Evolutionary conservation across 305 asterid species (phyloP).

Genomic region (Rubia peregrina): DNA sequence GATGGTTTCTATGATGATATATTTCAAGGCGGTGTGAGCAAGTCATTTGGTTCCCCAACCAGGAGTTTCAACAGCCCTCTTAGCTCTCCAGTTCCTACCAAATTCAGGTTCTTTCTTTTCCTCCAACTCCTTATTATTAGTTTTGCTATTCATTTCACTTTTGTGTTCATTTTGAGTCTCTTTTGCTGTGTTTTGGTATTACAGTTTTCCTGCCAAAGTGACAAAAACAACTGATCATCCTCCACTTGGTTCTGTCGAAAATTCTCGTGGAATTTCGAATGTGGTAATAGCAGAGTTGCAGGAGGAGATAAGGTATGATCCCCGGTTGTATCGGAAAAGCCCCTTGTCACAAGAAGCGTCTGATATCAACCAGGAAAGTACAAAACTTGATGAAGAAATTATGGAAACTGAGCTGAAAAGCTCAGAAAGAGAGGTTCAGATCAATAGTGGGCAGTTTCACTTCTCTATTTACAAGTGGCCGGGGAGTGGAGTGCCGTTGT

Average conservation of each 20-base stretch:
- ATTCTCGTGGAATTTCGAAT: slow-evolving; percentile 24
- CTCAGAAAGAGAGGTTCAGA: slow-evolving; percentile 21
- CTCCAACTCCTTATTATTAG: not conserved
- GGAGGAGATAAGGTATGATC: slow-evolving; percentile 27
- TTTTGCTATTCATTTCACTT: not conserved
- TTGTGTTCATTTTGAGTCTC: slow-evolving; percentile 6
- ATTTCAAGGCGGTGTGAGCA: slow-evolving; percentile 42
- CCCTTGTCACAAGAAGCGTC: slow-evolving; percentile 40
- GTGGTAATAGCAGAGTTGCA: slow-evolving; percentile 25
- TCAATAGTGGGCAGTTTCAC: slow-evolving; percentile 45
- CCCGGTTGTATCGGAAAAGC: slow-evolving; percentile 28
- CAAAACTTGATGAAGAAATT: slow-evolving; percentile 26
- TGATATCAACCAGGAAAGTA: slow-evolving; percentile 26
- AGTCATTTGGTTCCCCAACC: slow-evolving; percentile 38
- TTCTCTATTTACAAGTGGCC: slow-evolving; percentile 95
- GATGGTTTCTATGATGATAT: slow-evolving; percentile 70
- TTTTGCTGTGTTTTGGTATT: slow-evolving; percentile 11
- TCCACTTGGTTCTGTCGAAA: slow-evolving; percentile 31
- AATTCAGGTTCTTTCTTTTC: slow-evolving; percentile 42
- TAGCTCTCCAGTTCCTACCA: slow-evolving; percentile 47
- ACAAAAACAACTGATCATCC: slow-evolving; percentile 42
- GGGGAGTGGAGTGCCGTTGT: slow-evolving; percentile 53
- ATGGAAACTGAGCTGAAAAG: slow-evolving; percentile 19
- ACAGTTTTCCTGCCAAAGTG: slow-evolving; percentile 50
- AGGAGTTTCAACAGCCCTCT: slow-evolving; percentile 32